phyloP scores from a whole-genome alignment of 495 filamentous ascomycete genomes.

The Lophiostoma macrostomum region DNA sequence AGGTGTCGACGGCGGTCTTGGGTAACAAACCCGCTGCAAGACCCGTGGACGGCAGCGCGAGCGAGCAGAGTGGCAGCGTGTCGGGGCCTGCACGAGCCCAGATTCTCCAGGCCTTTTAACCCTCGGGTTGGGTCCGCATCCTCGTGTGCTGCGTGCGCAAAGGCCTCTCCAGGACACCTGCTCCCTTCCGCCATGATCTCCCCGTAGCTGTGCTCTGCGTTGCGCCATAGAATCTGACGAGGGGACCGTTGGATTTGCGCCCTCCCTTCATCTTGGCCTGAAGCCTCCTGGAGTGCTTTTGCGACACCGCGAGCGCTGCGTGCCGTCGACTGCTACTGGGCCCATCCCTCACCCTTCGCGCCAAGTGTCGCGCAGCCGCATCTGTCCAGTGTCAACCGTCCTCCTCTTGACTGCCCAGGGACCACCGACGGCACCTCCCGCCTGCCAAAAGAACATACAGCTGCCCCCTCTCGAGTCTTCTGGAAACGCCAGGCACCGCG shows the following conservation, averaged over 20 bases:
- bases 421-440: not conserved
- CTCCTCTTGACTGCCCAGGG: not conserved
- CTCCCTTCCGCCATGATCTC: conserved; percentile 8
- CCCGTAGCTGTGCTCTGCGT: conserved; percentile 9
- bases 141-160: not conserved
- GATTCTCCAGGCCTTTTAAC: no score
- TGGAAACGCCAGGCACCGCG: no score
- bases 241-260: not conserved
- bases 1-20: no score
- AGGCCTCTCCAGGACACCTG: not conserved
- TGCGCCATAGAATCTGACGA: conserved; percentile 15
- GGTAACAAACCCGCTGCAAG: no score
- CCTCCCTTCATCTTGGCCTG: not conserved
- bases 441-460: no score
- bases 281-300: conserved; percentile 7
- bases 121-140: not conserved
- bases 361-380: conserved; percentile 12
- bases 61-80: no score
- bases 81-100: no score
- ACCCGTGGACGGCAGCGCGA: no score
- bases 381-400: no score
- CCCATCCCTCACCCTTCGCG: conserved; percentile 4
- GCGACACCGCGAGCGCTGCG: conserved; percentile 26
- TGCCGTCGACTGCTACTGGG: conserved; percentile 11
- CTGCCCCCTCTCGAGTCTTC: no score